Conservation (phyloP, 495 filamentous ascomycete species). For the Evernia prunastri region DNA sequence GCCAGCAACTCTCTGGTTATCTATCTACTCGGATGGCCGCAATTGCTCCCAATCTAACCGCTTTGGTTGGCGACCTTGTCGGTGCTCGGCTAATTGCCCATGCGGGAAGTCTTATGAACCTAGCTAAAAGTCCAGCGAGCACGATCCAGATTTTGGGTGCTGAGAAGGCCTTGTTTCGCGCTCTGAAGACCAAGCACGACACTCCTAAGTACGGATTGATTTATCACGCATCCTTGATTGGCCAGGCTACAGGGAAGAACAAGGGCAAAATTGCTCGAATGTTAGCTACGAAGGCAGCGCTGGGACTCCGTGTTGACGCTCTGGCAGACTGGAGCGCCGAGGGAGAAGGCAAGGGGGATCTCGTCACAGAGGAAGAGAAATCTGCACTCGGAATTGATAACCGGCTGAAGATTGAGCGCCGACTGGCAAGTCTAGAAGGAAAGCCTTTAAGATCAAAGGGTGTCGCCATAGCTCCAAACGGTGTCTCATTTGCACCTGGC, state of each 20-base stretch:
- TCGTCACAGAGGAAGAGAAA: slow-evolving; percentile 80
- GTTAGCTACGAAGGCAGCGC: slow-evolving; percentile 84
- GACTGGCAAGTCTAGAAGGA: slow-evolving; percentile 79
- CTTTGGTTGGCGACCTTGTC: slow-evolving; percentile 88
- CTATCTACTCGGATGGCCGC: slow-evolving; percentile 91
- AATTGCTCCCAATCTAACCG: slow-evolving; percentile 92
- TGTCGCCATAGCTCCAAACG: slow-evolving; percentile 68
- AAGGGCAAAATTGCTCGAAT: slow-evolving; percentile 99
- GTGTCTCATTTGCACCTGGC: slow-evolving; percentile 48
- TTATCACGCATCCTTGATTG: slow-evolving; percentile 94
- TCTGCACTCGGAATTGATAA: slow-evolving; percentile 65
- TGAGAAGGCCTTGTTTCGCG: slow-evolving; percentile 97
- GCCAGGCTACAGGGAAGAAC: slow-evolving; percentile 93
- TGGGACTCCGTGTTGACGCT: slow-evolving; percentile 89
- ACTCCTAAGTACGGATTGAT: slow-evolving; percentile 99
- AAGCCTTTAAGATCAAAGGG: slow-evolving; percentile 76
- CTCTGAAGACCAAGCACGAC: slow-evolving; percentile 98
- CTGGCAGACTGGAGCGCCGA: slow-evolving; percentile 67
- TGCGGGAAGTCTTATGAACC: slow-evolving; percentile 86
- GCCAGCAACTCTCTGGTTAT: slow-evolving; percentile 79
- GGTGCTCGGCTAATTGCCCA: slow-evolving; percentile 94
- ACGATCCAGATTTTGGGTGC: slow-evolving; percentile 97
- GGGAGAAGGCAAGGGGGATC: slow-evolving; percentile 55
- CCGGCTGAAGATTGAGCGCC: slow-evolving; percentile 74
- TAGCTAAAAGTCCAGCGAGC: slow-evolving; percentile 92